A percentile compares a stretch with the other conserved stretches of the same genome.
Evolutionary conservation across 2,329 filamentous ascomycete genomes (phyloP).

Genomic region (Pezicula carpinea): DNA sequence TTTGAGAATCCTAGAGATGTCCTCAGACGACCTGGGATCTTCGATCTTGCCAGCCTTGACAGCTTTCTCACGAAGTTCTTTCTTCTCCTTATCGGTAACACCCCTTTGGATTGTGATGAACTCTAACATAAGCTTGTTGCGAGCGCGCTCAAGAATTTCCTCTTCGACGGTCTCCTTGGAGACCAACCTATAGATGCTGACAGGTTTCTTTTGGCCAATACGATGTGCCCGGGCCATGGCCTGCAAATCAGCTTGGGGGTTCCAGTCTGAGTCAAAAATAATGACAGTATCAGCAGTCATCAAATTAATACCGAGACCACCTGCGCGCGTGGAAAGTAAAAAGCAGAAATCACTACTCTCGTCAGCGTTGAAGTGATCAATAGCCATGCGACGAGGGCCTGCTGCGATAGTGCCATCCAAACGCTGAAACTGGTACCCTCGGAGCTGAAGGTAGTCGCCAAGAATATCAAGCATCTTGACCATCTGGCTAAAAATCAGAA

Average conservation of each 20-base stretch:
- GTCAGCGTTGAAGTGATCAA: conserved; percentile 98
- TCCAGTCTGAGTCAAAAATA: conserved; percentile 98
- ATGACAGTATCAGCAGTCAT: conserved; percentile 99
- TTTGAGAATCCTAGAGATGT: conserved; percentile 95
- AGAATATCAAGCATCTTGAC: conserved; percentile 97
- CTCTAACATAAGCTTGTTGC: conserved; percentile 95
- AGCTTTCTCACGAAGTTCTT: conserved; percentile 69
- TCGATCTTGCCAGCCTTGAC: conserved; percentile 73
- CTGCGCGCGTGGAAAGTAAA: conserved; percentile 87
- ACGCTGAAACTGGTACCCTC: conserved; percentile 92
- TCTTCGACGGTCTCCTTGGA: conserved; percentile 99
- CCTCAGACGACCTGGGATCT: conserved; percentile 85
- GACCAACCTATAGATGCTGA: conserved; percentile 93
- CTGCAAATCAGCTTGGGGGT: conserved; percentile 94
- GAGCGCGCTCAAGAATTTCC: conserved; percentile 90
- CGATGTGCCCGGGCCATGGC: conserved; percentile 98
- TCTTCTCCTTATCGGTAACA: conserved; percentile 88
- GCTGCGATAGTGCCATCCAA: conserved; percentile 93
- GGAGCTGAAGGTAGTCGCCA: conserved; percentile 85
- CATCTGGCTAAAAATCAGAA: conserved; percentile 99
- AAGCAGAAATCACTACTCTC: conserved; percentile 96
- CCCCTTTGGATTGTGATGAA: conserved; percentile 97
- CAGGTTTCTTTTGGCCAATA: conserved; percentile 93
- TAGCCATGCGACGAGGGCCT: conserved; percentile 82
- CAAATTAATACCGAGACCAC: conserved; percentile 96